Conservation (phyloP, 2,329 filamentous ascomycete genomes). For the Fusarium chuoi region DNA sequence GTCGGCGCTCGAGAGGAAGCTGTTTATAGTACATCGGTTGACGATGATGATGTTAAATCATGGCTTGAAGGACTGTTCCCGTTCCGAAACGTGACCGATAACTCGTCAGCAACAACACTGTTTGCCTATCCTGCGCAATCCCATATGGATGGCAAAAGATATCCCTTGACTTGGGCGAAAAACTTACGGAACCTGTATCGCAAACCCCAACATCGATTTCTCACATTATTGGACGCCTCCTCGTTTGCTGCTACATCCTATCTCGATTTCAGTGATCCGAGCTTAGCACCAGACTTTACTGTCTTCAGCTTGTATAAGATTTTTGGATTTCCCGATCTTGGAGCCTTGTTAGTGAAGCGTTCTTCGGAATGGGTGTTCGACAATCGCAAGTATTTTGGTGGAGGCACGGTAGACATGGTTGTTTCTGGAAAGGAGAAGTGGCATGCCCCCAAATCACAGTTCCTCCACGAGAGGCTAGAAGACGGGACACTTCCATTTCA, state of each 20-base stretch:
- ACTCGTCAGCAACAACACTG: slow-evolving; percentile 48
- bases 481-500: slow-evolving; percentile 94
- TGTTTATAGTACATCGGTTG: slow-evolving; percentile 71
- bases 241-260: slow-evolving; percentile 81
- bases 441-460: slow-evolving; percentile 79
- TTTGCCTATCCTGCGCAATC: slow-evolving; percentile 93
- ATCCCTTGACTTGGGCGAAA: slow-evolving; percentile 76
- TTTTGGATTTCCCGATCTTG: slow-evolving; percentile 95
- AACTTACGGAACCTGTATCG: slow-evolving; percentile 52
- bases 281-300: slow-evolving; percentile 80
- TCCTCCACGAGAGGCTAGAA: slow-evolving; percentile 84
- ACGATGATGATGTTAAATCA: slow-evolving; percentile 68
- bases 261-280: slow-evolving; percentile 73
- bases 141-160: slow-evolving; percentile 85
- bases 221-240: slow-evolving; percentile 85
- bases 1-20: slow-evolving; percentile 84
- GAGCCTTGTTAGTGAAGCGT: slow-evolving; percentile 84
- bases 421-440: slow-evolving; percentile 80
- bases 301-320: slow-evolving; percentile 95
- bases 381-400: slow-evolving; percentile 85
- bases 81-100: slow-evolving; percentile 40
- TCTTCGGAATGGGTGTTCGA: slow-evolving; percentile 71
- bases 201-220: slow-evolving; percentile 52
- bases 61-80: slow-evolving; percentile 66
- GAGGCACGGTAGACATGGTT: slow-evolving; percentile 93